Base-by-base conservation (phyloP, 768 basidiomycete genomes). In the Tulasnella sp. region DNA sequence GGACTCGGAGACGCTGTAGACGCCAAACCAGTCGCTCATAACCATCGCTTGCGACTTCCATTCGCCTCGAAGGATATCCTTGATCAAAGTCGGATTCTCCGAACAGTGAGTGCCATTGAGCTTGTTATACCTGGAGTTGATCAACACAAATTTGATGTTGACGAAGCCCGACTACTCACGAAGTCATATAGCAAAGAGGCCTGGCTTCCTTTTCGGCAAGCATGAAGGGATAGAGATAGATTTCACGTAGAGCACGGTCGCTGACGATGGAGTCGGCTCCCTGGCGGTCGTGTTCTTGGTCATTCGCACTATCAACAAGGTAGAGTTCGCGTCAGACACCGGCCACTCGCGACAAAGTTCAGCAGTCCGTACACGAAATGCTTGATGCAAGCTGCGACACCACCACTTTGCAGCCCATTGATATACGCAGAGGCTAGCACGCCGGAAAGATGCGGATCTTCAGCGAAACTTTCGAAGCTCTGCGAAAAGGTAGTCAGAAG, bases 401-500 rank as follows among this genome's bases (percentile, higher is more conserved):
- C 81, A 54, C 80, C 69, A 4, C 72, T 72, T 63, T 86, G 84
- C 8, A 86, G 68, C 14, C 84, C 83, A 36, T 81, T 76, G n/a
- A 86, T 74, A 62, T 86, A 89, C 12, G 82, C 75, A 0, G 83
- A 75, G 1, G 84, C 77, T 17, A 85, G 75, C 61, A 76, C 70
- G 6, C 86, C 87, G 6, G 83, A 84, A 4, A 88, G 73, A 58
- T 76, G 69, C 0, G 86, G 86, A 61, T 89, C 86, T 64, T 88
- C 84, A 0, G 85, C 34, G 36, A 52, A 52, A 36, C 50, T 39
- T 37, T 52, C 50, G 19, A 60, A 32, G 17, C 43, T 31, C 25
- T 46, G 15, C 35, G 41, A 29, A 12, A 39, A 39, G 12, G 19
- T 12, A 39, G 37, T 39, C 12, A 39, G 37, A 39, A n/a, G n/a